These are phyloP conservation scores for Mycena galopus DNA, from an alignment of 768 basidiomycete species.

Conservation along the genomic window DNA sequence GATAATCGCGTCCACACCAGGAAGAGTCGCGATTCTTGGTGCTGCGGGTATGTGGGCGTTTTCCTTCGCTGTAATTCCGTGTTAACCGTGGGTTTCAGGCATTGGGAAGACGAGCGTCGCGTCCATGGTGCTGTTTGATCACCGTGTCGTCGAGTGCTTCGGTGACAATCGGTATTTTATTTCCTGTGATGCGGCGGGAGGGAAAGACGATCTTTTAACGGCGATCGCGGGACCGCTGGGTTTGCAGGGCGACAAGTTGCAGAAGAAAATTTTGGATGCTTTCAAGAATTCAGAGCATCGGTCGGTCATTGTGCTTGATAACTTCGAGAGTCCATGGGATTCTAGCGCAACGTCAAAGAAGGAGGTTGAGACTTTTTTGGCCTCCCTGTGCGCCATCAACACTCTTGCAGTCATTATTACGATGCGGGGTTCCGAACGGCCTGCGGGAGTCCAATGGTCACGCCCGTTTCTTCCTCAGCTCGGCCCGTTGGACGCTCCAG, in stretches of 20 bases:
- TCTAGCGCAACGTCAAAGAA: conserved; percentile 18
- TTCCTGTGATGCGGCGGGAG: conserved; percentile 34
- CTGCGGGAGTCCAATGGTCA: conserved; percentile 38
- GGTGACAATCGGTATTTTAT: conserved; percentile 33
- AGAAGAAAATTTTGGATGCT: conserved; percentile 34
- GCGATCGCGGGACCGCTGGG: conserved; percentile 32
- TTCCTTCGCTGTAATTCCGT: background rate
- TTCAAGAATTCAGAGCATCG: conserved; percentile 25
- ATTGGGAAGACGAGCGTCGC: conserved; percentile 39
- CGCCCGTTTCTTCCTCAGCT: conserved; percentile 37
- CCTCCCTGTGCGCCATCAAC: conserved; percentile 26
- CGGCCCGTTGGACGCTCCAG: conserved; percentile 31
- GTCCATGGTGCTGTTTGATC: conserved; percentile 30
- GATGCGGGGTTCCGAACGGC: conserved; percentile 40
- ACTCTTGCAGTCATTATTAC: conserved; percentile 37
- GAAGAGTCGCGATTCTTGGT: conserved; percentile 36
- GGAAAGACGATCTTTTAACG: conserved; percentile 36
- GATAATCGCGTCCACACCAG: conserved; percentile 18
- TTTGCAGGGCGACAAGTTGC: conserved; percentile 34
- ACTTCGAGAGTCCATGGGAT: conserved; percentile 42
- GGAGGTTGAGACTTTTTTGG: conserved; percentile 37
- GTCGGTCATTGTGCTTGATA: conserved; percentile 36
- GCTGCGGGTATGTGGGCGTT: conserved; percentile 28
- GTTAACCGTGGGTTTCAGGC: conserved; percentile 1
- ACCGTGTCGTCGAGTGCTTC: conserved; percentile 32